These are phyloP conservation scores for Metarhizium sp. DNA, from an alignment of 2,329 filamentous ascomycete species.

Conservation along the genomic window DNA sequence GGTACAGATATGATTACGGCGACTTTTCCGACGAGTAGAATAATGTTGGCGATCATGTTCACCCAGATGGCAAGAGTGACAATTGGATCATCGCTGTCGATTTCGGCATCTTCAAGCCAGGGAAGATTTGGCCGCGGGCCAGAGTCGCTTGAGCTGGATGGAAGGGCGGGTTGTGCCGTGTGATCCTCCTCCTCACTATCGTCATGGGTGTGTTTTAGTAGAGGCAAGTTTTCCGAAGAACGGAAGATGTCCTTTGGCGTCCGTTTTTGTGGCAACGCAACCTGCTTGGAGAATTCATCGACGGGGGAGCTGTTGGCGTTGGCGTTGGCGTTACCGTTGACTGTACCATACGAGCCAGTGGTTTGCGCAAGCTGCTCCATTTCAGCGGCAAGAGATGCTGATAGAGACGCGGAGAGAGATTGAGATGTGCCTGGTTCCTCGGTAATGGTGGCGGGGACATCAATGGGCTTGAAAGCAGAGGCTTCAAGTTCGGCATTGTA, in stretches of 20 bases:
- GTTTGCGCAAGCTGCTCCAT: not conserved
- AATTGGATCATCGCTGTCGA: constrained; percentile 64
- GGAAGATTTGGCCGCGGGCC: constrained; percentile 50
- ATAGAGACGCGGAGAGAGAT: constrained; percentile 10
- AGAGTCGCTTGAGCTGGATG: constrained; percentile 12
- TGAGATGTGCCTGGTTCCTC: constrained; percentile 47
- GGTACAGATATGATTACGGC: constrained; percentile 68
- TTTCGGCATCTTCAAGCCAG: constrained; percentile 60
- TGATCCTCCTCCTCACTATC: constrained; percentile 25
- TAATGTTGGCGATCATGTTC: constrained; percentile 69
- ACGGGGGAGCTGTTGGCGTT: constrained; percentile 16
- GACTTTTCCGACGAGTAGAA: constrained; percentile 68
- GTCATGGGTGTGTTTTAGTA: constrained; percentile 41
- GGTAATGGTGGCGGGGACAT: constrained; percentile 65
- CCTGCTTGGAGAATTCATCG: constrained; percentile 7
- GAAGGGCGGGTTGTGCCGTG: constrained; percentile 19
- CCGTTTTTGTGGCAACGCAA: constrained; percentile 51
- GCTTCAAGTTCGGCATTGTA: constrained; percentile 57
- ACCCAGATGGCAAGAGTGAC: constrained; percentile 84
- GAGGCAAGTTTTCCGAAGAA: constrained; percentile 57
- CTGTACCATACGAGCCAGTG: constrained; percentile 19
- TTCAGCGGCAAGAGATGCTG: constrained; percentile 8
- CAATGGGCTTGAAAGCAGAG: constrained; percentile 42
- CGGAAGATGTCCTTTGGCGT: constrained; percentile 85
- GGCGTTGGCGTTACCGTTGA: constrained; percentile 4